Conservation (phyloP, 306 rosid species). For the Glycyrrhiza uralensis region DNA sequence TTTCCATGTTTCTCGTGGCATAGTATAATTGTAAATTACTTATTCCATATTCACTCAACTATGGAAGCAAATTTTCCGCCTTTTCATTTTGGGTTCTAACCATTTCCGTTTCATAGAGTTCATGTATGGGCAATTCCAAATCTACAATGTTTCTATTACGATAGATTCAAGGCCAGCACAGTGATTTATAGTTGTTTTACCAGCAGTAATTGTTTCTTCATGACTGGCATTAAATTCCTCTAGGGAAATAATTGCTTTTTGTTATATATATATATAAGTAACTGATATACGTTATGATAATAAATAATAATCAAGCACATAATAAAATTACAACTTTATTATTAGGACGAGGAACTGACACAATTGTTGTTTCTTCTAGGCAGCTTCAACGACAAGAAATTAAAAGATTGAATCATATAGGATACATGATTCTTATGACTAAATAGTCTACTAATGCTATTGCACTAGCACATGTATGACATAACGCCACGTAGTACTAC, state of each 20-base stretch:
- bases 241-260: not conserved
- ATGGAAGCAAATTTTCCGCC: slow-evolving; percentile 34
- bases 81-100: not conserved
- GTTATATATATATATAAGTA: not conserved
- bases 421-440: slow-evolving; percentile 36
- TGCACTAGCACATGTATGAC: slow-evolving; percentile 25
- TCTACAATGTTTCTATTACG: not conserved
- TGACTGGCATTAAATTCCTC: not conserved
- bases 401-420: slow-evolving; percentile 31
- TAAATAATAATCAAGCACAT: not conserved
- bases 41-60: not conserved
- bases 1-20: too few relatives aligned
- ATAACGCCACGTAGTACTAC: slow-evolving; percentile 15
- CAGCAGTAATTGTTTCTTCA: not conserved
- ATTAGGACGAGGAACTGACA: slow-evolving; percentile 24
- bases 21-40: not conserved
- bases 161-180: not conserved
- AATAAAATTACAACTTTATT: slow-evolving; percentile 29
- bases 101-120: not conserved
- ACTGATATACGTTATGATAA: not conserved
- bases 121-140: not conserved
- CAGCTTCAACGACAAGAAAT: slow-evolving; percentile 26
- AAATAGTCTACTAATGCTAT: slow-evolving; percentile 33
- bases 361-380: slow-evolving; percentile 22
- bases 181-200: not conserved